phyloP scores from a whole-genome alignment of 139 green algal genomes.

The Volvox reticuliferus region DNA sequence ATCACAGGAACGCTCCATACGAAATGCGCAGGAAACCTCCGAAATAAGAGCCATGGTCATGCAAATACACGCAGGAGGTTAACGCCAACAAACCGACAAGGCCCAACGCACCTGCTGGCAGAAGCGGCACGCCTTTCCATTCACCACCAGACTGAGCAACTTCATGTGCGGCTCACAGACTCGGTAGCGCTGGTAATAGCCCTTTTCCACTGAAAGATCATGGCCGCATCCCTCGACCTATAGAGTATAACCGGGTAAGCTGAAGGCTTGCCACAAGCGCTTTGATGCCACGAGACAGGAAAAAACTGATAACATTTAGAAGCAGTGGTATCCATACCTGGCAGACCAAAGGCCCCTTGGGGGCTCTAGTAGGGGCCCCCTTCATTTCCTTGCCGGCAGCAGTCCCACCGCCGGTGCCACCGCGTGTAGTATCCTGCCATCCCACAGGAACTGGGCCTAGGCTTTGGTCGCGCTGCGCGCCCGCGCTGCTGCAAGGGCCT shows the following conservation, averaged over 20 bases:
- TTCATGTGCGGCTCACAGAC: conserved; percentile 74
- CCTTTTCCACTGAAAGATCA: conserved; percentile 57
- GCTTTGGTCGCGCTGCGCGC: not conserved
- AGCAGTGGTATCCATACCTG: not conserved
- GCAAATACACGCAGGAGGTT: no score
- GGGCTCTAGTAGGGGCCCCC: not conserved
- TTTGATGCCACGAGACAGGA: no score
- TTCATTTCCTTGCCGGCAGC: conserved; percentile 12
- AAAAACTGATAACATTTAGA: not conserved
- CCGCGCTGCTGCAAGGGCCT: conserved; percentile 7
- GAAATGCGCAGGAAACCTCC: no score
- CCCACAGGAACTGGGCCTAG: conserved; percentile 9
- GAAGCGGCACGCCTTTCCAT: conserved; percentile 36
- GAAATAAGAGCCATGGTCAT: no score
- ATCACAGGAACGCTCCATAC: no score
- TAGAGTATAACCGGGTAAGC: no score
- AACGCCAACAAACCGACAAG: not conserved
- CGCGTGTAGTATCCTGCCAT: not conserved
- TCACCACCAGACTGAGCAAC: conserved; percentile 45
- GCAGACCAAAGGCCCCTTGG: conserved; percentile 30
- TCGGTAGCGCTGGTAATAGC: conserved; percentile 77
- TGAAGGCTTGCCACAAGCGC: no score
- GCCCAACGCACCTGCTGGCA: conserved; percentile 32
- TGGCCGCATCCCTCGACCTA: conserved; percentile 70
- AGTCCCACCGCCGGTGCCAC: not conserved